Percentiles rank a stretch among this genome's conserved stretches.
Conservation (phyloP, 495 filamentous ascomycete species). For the Annulohypoxylon nitens region DNA sequence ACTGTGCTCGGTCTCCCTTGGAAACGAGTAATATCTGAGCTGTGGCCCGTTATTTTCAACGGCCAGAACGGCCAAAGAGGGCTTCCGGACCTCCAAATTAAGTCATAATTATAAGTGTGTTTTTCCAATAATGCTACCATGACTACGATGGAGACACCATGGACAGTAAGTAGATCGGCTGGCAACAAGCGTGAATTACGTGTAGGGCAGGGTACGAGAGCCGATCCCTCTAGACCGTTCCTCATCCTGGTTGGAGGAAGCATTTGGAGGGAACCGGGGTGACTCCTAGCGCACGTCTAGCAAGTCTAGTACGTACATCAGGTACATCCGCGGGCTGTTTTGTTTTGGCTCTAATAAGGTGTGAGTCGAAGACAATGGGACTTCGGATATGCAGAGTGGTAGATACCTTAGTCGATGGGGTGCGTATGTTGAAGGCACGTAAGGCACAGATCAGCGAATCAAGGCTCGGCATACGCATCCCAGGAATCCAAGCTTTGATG, state of each 20-base stretch:
- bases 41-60: background rate
- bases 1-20: background rate
- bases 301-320: slow-evolving; percentile 28
- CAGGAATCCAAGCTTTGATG: slow-evolving; percentile 37
- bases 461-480: slow-evolving; percentile 17
- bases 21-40: slow-evolving; percentile 1
- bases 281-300: slow-evolving; percentile 34
- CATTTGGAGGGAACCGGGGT: slow-evolving; percentile 22
- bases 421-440: slow-evolving; percentile 33
- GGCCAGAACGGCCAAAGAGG: slow-evolving; percentile 1
- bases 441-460: slow-evolving; percentile 31
- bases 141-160: too few relatives aligned
- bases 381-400: slow-evolving; percentile 23
- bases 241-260: slow-evolving; percentile 29
- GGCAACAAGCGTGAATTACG: slow-evolving; percentile 17
- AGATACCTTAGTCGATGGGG: slow-evolving; percentile 20
- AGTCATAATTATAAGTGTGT: slow-evolving; percentile 12
- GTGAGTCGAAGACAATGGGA: slow-evolving; percentile 41
- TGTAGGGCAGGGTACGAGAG: slow-evolving; percentile 23
- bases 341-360: slow-evolving; percentile 27
- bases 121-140: slow-evolving; percentile 1
- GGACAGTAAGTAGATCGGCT: slow-evolving; percentile 10
- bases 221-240: slow-evolving; percentile 18
- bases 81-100: slow-evolving; percentile 23
- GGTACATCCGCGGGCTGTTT: slow-evolving; percentile 25